phyloP scores from a whole-genome alignment of 73 alveolate genomes.

The Paramecium octaurelia region DNA sequence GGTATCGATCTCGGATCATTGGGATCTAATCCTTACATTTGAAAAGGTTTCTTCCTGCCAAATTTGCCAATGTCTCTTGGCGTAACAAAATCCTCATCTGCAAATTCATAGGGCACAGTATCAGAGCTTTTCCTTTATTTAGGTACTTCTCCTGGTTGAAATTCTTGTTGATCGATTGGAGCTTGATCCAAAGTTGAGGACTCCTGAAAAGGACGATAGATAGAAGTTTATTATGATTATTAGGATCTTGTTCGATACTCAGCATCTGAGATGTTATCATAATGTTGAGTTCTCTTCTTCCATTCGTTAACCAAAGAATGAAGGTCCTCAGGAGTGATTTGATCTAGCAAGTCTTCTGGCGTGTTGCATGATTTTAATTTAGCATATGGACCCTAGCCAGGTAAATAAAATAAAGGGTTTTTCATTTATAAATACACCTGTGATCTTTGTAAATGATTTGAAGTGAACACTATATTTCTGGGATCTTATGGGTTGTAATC shows the following conservation, averaged over 20 bases:
- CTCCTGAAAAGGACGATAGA: not conserved
- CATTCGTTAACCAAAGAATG: not conserved
- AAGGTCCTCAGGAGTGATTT: not conserved
- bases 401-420: not conserved
- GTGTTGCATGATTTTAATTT: not conserved
- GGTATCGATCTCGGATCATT: slow-evolving; percentile 10
- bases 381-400: not conserved
- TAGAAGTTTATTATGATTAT: not conserved
- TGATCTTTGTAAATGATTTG: not conserved
- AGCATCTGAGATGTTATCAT: not conserved
- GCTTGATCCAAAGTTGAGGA: not conserved
- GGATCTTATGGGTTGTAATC: slow-evolving; percentile 5
- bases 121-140: not conserved
- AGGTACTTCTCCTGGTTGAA: not conserved
- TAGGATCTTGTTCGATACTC: not conserved
- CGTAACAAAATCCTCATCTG: not conserved
- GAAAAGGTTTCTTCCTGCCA: not conserved
- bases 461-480: not conserved
- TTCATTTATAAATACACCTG: not conserved
- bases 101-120: not conserved
- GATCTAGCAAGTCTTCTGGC: not conserved
- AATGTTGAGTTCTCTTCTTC: not conserved
- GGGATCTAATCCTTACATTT: not conserved
- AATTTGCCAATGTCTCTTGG: slow-evolving; percentile 5
- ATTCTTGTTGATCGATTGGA: not conserved